phyloP scores from a whole-genome alignment of 2,329 filamentous ascomycete species.

The Fusarium sp. region DNA sequence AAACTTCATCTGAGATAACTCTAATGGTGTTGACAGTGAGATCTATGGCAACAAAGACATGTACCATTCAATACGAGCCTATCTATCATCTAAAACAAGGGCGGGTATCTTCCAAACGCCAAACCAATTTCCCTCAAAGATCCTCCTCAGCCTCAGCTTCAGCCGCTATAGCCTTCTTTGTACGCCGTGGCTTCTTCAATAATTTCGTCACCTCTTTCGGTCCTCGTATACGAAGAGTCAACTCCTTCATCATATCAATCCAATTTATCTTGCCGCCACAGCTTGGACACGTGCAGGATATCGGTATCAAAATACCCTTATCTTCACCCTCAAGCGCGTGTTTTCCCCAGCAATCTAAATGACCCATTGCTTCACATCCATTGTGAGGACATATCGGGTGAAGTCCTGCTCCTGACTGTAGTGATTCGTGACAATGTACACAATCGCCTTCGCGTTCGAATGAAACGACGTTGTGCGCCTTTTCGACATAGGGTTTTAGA shows the following conservation, averaged over 20 bases:
- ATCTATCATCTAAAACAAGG: neutral
- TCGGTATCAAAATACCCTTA: constrained; percentile 69
- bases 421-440: constrained; percentile 61
- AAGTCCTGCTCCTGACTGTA: constrained; percentile 63
- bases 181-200: constrained; percentile 63
- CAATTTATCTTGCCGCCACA: constrained; percentile 75
- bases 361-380: constrained; percentile 68
- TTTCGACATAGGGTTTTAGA: constrained; percentile 66
- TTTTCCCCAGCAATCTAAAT: constrained; percentile 69
- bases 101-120: constrained; percentile 37
- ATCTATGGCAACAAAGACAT: neutral
- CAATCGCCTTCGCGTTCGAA: constrained; percentile 69
- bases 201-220: constrained; percentile 76
- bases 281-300: constrained; percentile 75
- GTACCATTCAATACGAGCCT: neutral
- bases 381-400: constrained; percentile 67
- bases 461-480: constrained; percentile 64
- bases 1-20: neutral
- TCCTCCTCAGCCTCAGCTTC: constrained; percentile 20
- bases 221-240: constrained; percentile 79
- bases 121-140: constrained; percentile 12
- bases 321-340: constrained; percentile 59
- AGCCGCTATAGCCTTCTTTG: constrained; percentile 44
- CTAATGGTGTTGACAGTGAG: neutral
- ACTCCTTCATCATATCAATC: constrained; percentile 83